phyloP scores from a whole-genome alignment of 495 filamentous ascomycete species.

The Ascobolus immersus region DNA sequence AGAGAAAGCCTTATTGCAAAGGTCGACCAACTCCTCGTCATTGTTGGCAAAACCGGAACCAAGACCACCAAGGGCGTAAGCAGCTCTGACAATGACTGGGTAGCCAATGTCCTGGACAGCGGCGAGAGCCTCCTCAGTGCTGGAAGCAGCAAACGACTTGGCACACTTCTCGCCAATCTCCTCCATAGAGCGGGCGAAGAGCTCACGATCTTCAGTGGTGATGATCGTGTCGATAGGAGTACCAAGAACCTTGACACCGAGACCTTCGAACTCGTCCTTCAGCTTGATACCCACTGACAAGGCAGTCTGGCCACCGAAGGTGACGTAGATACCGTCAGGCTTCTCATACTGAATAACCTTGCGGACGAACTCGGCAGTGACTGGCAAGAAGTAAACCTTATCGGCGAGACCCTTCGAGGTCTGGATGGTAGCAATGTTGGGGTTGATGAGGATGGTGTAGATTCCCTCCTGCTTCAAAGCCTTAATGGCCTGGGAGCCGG shows the following conservation, averaged over 20 bases:
- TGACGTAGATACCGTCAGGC: constrained; percentile 87
- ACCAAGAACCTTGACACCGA: constrained; percentile 81
- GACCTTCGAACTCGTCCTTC: constrained; percentile 74
- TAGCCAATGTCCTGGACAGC: constrained; percentile 78
- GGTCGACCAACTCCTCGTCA: constrained; percentile 57
- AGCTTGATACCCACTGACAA: constrained; percentile 85
- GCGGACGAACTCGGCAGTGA: constrained; percentile 89
- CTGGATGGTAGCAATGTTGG: constrained; percentile 96
- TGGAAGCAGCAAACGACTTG: constrained; percentile 77
- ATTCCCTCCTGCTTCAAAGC: constrained; percentile 90
- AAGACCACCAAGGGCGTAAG: constrained; percentile 83
- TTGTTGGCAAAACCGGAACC: constrained; percentile 90
- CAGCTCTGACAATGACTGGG: constrained; percentile 89
- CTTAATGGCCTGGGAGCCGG: constrained; percentile 85
- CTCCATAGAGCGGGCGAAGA: constrained; percentile 95
- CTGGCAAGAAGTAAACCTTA: constrained; percentile 92
- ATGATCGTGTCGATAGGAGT: constrained; percentile 96
- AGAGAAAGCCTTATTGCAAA: constrained; percentile 87
- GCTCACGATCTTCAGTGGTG: constrained; percentile 88
- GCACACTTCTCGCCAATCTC: constrained; percentile 95
- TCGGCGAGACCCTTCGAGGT: constrained; percentile 93
- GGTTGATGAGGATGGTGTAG: constrained; percentile 85
- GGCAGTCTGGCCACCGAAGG: constrained; percentile 89
- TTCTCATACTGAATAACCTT: constrained; percentile 83
- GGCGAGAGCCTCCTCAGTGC: constrained; percentile 55